Evolutionary conservation across 169 alveolate genomes (phyloP), one percentile per base, ranked within the genome.

Genomic region (Cryptosporidium baileyi): DNA sequence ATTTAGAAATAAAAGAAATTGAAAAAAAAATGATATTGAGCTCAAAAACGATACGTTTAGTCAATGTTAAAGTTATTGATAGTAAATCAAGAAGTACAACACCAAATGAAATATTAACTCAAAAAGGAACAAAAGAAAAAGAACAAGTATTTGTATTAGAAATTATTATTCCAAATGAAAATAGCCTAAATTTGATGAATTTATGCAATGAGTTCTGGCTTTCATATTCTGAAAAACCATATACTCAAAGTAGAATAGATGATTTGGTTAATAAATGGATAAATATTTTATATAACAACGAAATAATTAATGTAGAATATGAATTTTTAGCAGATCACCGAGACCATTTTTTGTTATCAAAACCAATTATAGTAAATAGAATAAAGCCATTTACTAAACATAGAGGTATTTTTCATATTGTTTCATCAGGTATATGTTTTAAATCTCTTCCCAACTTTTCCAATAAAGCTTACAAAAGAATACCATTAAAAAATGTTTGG

Each of bases 391-490:
- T 93, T 85, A 82, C 92, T 30, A 88, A 93, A 47, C 91, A 90
- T 38, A 91, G 95, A 45, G 96, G 96, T 11, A 67, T 91, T 43
- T 81, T 90, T 36, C 94, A 92, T 34, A 62, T 93, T 52, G 90
- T 94, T 43, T 90, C 90, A 57, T 82, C 91, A 24, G 93, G 91
- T 32, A 80, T 93, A 28, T 93, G 92, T 57, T 93, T 93, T 61
- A 92, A 93, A 60, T 92, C 94, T 2, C 79, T 89, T 80, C 96
- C 96, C 0, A 93, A 93, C 80, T 93, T 92, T 74, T 91, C 95
- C 8, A 90, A 92, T 61, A 92, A 92, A 52, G 85, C 91, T 11
- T 93, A 85, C 61, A 93, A 93, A 34, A 89, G 93, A 61, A 90
- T 93, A 45, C 81, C 90, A 26, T 49, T 90, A 7, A 91, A 91